Conservation (phyloP, 139 green algal species). For the Zygnema cylindricum region DNA sequence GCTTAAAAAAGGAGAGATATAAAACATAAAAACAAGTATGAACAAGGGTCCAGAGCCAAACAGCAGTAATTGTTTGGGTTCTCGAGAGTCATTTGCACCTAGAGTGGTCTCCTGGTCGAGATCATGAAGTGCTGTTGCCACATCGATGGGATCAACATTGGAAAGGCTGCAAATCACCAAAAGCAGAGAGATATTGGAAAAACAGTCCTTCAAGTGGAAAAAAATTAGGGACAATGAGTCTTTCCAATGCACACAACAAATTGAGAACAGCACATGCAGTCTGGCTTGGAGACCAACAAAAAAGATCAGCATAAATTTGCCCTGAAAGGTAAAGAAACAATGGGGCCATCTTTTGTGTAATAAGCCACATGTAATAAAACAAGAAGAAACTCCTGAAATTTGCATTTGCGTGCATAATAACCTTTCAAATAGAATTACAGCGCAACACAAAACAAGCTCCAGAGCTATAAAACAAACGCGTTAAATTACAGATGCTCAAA, state of each 20-base stretch:
- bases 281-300: neutral
- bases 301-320: neutral
- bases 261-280: neutral
- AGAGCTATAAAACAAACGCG: no score
- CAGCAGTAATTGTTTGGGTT: no score
- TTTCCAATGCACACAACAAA: no score
- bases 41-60: no score
- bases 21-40: no score
- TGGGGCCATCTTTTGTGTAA: no score
- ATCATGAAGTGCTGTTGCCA: constrained; percentile 84
- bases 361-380: no score
- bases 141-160: constrained; percentile 99
- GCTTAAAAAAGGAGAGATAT: neutral
- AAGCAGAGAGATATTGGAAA: neutral
- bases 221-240: neutral
- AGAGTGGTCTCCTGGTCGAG: constrained; percentile 87
- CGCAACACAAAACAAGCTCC: no score
- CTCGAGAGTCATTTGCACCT: constrained; percentile 23
- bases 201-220: neutral
- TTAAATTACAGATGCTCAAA: no score
- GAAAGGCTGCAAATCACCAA: constrained; percentile 74
- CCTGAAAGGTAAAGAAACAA: neutral
- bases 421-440: no score
- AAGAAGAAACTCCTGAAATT: no score
- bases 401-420: no score